phyloP scores from a whole-genome alignment of 1,139 yeast genomes.

The Kurtzmaniella quercitrusa region DNA sequence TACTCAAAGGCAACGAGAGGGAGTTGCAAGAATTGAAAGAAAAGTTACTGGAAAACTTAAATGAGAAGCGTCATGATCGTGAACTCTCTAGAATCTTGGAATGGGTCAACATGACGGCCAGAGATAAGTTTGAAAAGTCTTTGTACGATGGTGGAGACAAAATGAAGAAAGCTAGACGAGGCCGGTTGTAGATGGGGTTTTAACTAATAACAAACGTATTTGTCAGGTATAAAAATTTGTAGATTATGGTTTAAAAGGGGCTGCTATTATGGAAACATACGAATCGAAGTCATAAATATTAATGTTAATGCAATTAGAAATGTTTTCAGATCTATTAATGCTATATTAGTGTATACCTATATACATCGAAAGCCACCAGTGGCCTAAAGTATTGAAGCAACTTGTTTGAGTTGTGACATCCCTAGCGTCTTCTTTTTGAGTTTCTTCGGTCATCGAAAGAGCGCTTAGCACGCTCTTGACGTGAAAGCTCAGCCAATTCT shows the following conservation, averaged over 20 bases:
- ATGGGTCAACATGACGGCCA: conserved; percentile 61
- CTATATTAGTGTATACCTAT: not conserved
- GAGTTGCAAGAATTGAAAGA: conserved; percentile 27
- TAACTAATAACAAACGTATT: not conserved
- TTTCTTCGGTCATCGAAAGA: not conserved
- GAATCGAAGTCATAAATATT: too few species aligned
- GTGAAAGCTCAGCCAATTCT: conserved; percentile 55
- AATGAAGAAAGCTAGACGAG: conserved; percentile 16
- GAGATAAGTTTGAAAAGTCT: conserved; percentile 46
- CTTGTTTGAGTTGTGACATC: not conserved
- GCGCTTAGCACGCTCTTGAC: conserved; percentile 23
- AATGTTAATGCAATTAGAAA: too few species aligned
- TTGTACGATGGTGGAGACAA: conserved; percentile 58
- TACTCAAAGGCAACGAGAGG: conserved; percentile 24
- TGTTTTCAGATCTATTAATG: not conserved
- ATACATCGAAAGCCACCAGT: not conserved
- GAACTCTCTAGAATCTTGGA: conserved; percentile 46
- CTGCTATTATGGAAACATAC: not conserved
- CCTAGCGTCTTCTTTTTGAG: conserved; percentile 1
- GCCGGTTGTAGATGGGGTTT: not conserved
- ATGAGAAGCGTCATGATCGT: conserved; percentile 29
- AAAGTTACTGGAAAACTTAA: conserved; percentile 24
- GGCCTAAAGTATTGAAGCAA: not conserved
- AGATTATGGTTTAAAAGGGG: not conserved
- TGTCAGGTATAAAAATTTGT: not conserved